These are phyloP conservation scores for Chlorencoelia australis DNA, from an alignment of 2,329 filamentous ascomycete species.

Conservation along the genomic window DNA sequence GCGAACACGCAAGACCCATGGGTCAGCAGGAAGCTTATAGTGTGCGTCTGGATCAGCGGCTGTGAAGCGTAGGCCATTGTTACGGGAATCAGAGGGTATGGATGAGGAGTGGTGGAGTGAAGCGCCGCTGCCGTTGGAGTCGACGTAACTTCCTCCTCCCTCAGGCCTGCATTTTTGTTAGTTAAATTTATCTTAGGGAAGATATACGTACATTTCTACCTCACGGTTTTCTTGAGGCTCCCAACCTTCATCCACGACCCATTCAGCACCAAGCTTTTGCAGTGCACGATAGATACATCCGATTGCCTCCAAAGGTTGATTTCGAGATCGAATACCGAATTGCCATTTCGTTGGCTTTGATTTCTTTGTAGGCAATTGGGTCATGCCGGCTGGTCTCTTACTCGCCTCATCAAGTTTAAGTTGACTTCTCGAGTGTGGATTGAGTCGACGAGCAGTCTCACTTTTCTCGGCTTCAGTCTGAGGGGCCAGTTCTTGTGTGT, in stretches of 20 bases:
- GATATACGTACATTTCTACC: slow-evolving; percentile 32
- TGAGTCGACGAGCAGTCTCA: slow-evolving; percentile 69
- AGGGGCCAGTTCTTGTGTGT: slow-evolving; percentile 26
- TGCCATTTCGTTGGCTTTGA: slow-evolving; percentile 86
- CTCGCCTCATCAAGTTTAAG: slow-evolving; percentile 55
- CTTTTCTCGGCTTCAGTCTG: slow-evolving; percentile 67
- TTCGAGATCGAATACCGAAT: slow-evolving; percentile 91
- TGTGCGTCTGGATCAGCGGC: slow-evolving; percentile 45
- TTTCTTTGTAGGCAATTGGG: slow-evolving; percentile 58
- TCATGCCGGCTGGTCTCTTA: slow-evolving; percentile 51
- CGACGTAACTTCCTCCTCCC: slow-evolving; percentile 25
- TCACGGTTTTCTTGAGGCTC: slow-evolving; percentile 27
- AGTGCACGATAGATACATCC: slow-evolving; percentile 91
- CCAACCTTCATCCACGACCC: slow-evolving; percentile 59
- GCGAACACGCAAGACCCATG: slow-evolving; percentile 87
- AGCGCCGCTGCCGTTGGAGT: slow-evolving; percentile 25
- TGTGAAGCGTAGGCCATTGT: slow-evolving; percentile 21
- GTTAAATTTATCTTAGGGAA: slow-evolving; percentile 3
- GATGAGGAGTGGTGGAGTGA: slow-evolving; percentile 30
- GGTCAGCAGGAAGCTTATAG: slow-evolving; percentile 83
- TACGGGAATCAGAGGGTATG: slow-evolving; percentile 25
- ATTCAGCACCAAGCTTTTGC: slow-evolving; percentile 77
- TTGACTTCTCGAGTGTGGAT: slow-evolving; percentile 70
- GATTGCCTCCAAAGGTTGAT: slow-evolving; percentile 88
- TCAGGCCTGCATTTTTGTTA: not conserved